Conservation (phyloP, 2,329 filamentous ascomycete species). For the Xylariaceae sp. region DNA sequence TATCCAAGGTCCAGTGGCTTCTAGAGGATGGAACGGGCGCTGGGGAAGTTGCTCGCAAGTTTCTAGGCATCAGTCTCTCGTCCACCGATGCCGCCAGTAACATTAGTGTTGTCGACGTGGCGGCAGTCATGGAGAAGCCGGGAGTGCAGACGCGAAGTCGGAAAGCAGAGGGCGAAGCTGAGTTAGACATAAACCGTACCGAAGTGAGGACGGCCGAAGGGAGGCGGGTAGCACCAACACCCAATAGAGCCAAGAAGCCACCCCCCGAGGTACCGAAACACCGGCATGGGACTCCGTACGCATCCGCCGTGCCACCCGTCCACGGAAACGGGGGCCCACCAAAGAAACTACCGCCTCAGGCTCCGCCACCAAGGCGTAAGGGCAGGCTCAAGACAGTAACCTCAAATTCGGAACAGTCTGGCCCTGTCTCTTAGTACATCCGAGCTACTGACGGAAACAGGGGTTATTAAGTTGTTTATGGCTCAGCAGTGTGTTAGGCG, state of each 20-base stretch:
- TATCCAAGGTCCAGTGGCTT: slow-evolving; percentile 75
- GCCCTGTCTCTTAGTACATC: slow-evolving; percentile 1
- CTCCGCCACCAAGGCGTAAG: slow-evolving; percentile 50
- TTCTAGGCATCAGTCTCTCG: slow-evolving; percentile 75
- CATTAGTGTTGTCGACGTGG: slow-evolving; percentile 79
- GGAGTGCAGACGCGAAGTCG: slow-evolving; percentile 82
- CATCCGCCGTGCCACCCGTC: slow-evolving; percentile 16
- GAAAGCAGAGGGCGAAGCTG: slow-evolving; percentile 42
- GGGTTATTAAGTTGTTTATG: not conserved
- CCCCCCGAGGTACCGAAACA: slow-evolving; percentile 64
- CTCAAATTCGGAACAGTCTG: slow-evolving; percentile 31
- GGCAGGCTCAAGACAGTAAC: slow-evolving; percentile 48
- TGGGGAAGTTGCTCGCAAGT: slow-evolving; percentile 60
- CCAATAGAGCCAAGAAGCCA: slow-evolving; percentile 51
- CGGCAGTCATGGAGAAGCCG: slow-evolving; percentile 80
- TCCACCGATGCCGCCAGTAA: slow-evolving; percentile 71
- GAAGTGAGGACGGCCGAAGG: slow-evolving; percentile 3
- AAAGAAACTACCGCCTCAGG: slow-evolving; percentile 45
- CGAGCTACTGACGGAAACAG: not conserved
- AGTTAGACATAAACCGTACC: slow-evolving; percentile 11
- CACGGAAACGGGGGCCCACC: slow-evolving; percentile 10
- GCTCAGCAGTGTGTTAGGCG: not conserved
- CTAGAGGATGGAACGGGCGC: slow-evolving; percentile 47
- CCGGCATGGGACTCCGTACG: slow-evolving; percentile 57
- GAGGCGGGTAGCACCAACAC: slow-evolving; percentile 11